Evolutionary conservation across 331 rosid species (phyloP), one percentile per base, ranked within the genome.

Genomic region (Telfairia occidentalis): DNA sequence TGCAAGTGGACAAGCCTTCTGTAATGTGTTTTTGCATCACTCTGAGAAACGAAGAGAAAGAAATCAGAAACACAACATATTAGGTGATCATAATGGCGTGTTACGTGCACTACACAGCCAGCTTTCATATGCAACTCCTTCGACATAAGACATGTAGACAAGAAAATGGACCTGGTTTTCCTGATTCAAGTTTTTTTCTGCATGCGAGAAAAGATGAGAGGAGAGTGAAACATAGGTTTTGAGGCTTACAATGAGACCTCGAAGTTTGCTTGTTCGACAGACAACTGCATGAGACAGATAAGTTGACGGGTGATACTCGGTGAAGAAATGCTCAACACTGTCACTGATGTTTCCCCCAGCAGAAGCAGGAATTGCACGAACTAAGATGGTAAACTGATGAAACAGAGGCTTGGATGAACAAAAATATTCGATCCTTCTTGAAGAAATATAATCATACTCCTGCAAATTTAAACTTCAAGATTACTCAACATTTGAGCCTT

Each of bases 321-420:
- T 78, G 81, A 95, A 95, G 87, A 90, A 95, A 59, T 76, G 77
- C 76, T 85, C 87, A 73, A 92, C 89, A 69, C 79, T 83, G 21
- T 92, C 91, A 59, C 90, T 85, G 86, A 92, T 79, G 64, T 85
- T 88, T 84, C 84, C 69, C 57, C 84, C 77, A 15, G 58, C 46
- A 72, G 93, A 78, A 75, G 78, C 77, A 28, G 99, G 97, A 65
- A 92, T 87, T 82, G 91, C 84, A 29, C 74, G 92, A 81, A 90
- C 97, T 82, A 95, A 81, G 84, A 95, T 74, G 40, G 97, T 87
- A 85, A 95, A 92, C 65, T 92, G 96, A 81, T 92, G 99, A 26
- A 96, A 97, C 77, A 85, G 94, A 53, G 96, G 99, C 78, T 90
- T 61, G 81, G 96, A 92, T 73, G 96, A 83, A 84, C 82, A 72